A percentile compares a stretch with the other conserved stretches of the same genome.
phyloP scores from a whole-genome alignment of 306 rosid genomes.

The Lathyrus aphaca region DNA sequence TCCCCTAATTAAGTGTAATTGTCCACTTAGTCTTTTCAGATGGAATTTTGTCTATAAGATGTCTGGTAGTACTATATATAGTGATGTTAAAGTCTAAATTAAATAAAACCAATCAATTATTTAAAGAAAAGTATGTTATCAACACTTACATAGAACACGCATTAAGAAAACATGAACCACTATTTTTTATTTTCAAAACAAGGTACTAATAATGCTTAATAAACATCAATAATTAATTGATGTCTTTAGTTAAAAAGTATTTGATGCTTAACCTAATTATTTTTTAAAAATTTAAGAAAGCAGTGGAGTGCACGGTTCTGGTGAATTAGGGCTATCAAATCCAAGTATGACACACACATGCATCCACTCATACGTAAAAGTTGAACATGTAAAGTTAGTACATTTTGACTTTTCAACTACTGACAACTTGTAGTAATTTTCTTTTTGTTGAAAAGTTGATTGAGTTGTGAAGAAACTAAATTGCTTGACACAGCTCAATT shows the following conservation, averaged over 20 bases:
- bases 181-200: background rate
- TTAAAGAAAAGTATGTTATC: background rate
- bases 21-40: background rate
- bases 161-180: background rate
- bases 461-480: background rate
- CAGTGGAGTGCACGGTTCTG: constrained; percentile 8
- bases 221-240: constrained; percentile 46
- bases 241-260: constrained; percentile 34
- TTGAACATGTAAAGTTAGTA: background rate
- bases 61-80: background rate
- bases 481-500: background rate
- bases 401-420: background rate
- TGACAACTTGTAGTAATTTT: background rate
- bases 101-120: background rate
- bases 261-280: constrained; percentile 15
- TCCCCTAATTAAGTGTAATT: background rate
- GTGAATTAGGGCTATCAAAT: background rate
- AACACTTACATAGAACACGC: background rate
- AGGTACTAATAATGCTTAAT: background rate
- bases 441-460: background rate
- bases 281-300: background rate
- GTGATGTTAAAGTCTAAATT: background rate
- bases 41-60: background rate
- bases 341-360: background rate
- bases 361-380: background rate